Evolutionary conservation across 108 stramenopile genomes (phyloP), one percentile per base, ranked within the genome.

Genomic region (Parietichytrium sp.): DNA sequence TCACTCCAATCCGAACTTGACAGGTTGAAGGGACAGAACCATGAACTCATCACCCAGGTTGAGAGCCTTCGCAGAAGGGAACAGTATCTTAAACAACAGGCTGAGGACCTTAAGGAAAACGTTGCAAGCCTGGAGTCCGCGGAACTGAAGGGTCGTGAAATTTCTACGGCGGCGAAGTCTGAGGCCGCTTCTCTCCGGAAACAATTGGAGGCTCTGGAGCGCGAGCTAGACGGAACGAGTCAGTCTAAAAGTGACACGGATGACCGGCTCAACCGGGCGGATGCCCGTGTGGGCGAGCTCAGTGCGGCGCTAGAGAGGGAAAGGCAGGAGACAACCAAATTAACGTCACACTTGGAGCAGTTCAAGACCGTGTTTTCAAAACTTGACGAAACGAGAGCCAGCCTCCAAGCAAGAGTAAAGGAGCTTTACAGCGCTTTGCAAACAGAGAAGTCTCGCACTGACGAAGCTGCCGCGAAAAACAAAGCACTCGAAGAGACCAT

Each of bases 281-380:
- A 72, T 13, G 38, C 36, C 38, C 33, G 42, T 27, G 61, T 8
- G 36, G 38, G 61, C 10, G 61, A 72, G 38, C 61, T 72, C 10
- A 42, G 38, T 13, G 61, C 61, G 23, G 38, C 36, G 42, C 20
- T 72, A 6, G 61, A 72, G 13, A 72, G 38, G 20, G 61, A 72
- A 20, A 72, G 61, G n/a, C 20, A 42, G 0, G 61, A 72, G 20
- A 33, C 38, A 16, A 10, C 29, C 38, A 72, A 72, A 25, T 42
- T 72, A 6, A 38, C 61, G 6, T 33, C 61, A n/a, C 61, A 72
- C 20, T n/a, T 72, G 10, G 61, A 72, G 4, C 61, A 72, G 61
- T 72, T 72, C 61, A 72, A 72, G 42, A 45, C 61, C 1, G 61
- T 72, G 6, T 72, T 72, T 20, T 72, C 61, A 10, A 72, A 72